phyloP scores from a whole-genome alignment of 2,329 filamentous ascomycete genomes.

The Phaeosphaeria sp. region DNA sequence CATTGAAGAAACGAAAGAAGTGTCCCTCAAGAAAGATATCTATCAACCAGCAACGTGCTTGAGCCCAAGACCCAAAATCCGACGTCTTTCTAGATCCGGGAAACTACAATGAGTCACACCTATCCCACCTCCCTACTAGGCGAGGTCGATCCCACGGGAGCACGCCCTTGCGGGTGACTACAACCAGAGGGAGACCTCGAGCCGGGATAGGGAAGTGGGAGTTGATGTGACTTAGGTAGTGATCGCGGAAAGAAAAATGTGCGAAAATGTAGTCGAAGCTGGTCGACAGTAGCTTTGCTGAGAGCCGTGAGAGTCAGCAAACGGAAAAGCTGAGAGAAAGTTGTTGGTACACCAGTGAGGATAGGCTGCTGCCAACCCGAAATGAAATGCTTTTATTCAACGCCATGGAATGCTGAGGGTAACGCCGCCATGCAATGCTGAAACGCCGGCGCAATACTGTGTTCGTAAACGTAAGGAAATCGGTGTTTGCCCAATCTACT shows the following conservation, averaged over 20 bases:
- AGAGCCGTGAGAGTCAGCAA: no score
- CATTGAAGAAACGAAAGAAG: background rate
- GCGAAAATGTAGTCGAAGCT: no score
- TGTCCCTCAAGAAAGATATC: background rate
- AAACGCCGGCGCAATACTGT: background rate
- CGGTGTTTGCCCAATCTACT: slow-evolving; percentile 1
- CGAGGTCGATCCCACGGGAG: background rate
- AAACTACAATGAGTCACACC: background rate
- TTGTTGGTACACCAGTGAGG: background rate
- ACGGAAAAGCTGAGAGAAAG: background rate
- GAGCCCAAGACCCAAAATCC: background rate
- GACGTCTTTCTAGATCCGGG: background rate
- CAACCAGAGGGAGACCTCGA: background rate
- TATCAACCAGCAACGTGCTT: background rate
- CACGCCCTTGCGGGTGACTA: slow-evolving; percentile 1
- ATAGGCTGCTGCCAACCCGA: no score
- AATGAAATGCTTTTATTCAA: background rate
- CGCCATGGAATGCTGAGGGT: background rate
- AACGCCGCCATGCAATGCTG: background rate
- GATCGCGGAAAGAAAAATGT: background rate
- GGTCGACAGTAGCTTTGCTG: no score
- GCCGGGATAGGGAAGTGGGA: background rate
- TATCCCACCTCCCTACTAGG: background rate
- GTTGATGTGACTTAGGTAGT: background rate
- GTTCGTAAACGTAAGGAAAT: background rate